phyloP scores from a whole-genome alignment of 805 yeast genomes.

The Scheffersomyces coipomensis region DNA sequence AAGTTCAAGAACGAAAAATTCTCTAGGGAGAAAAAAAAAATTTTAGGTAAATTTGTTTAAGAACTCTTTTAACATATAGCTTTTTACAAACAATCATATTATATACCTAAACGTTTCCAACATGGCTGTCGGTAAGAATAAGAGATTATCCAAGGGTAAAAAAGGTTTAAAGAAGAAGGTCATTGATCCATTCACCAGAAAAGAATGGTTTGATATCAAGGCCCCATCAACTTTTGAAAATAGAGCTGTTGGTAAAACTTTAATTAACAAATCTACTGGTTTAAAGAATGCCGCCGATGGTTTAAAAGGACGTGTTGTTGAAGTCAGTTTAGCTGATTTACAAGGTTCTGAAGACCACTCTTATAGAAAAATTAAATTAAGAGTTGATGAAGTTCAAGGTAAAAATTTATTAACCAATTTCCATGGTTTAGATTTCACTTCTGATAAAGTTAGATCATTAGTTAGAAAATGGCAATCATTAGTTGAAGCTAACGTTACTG shows the following conservation, averaged over 20 bases:
- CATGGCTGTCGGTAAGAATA: slow-evolving; percentile 61
- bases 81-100: background rate
- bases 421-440: slow-evolving; percentile 98
- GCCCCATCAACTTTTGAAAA: slow-evolving; percentile 98
- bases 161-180: slow-evolving; percentile 99
- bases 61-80: background rate
- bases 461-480: slow-evolving; percentile 99
- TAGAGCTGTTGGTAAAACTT: slow-evolving; percentile 98
- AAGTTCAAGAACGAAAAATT: no score
- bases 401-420: slow-evolving; percentile 98
- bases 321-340: slow-evolving; percentile 93
- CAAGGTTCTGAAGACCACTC: slow-evolving; percentile 99
- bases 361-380: slow-evolving; percentile 93
- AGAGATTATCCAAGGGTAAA: slow-evolving; percentile 82
- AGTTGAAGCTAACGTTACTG: slow-evolving; percentile 97
- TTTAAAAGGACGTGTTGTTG: slow-evolving; percentile 96
- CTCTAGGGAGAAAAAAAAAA: background rate
- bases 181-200: slow-evolving; percentile 99
- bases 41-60: background rate
- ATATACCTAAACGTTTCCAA: slow-evolving; percentile 11
- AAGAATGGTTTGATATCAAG: slow-evolving; percentile 98
- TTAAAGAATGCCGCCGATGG: slow-evolving; percentile 97
- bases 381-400: slow-evolving; percentile 99
- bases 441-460: slow-evolving; percentile 95
- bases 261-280: slow-evolving; percentile 98